Conservation (phyloP, 139 green algal genomes). For the Auxenochlorella pyrenoidosa region DNA sequence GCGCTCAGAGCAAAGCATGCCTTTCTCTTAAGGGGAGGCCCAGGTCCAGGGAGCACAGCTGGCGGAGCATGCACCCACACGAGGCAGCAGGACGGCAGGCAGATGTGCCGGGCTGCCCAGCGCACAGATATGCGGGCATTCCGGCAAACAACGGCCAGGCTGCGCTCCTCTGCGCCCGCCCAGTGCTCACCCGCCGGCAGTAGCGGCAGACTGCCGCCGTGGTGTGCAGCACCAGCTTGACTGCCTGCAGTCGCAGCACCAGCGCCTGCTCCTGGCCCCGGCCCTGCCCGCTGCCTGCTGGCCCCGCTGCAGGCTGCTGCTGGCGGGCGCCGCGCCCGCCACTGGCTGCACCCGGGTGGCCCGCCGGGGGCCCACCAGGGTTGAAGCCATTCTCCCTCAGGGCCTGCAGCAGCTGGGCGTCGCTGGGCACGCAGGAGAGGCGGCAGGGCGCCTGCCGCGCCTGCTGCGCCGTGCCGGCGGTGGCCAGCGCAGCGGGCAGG, state of each 20-base stretch:
- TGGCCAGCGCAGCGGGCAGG: not conserved
- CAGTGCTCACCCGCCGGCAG: constrained; percentile 10
- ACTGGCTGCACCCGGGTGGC: not conserved
- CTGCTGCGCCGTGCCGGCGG: not conserved
- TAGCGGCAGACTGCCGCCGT: constrained; percentile 20
- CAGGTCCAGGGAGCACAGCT: not conserved
- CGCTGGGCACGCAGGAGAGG: not conserved
- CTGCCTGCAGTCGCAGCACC: constrained; percentile 6
- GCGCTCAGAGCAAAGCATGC: not conserved
- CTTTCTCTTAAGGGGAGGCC: not conserved
- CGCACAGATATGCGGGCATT: not conserved
- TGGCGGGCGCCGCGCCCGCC: not conserved
- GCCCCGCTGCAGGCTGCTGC: not conserved
- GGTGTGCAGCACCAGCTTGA: constrained; percentile 30
- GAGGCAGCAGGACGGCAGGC: not conserved
- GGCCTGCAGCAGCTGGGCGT: constrained; percentile 13
- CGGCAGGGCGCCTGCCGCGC: not conserved
- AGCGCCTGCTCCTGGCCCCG: not conserved
- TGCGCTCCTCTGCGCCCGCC: not conserved
- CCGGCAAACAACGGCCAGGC: not conserved
- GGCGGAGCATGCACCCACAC: not conserved
- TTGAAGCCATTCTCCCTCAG: constrained; percentile 18
- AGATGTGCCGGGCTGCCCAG: not conserved
- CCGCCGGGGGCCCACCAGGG: not conserved
- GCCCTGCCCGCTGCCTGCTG: not conserved